Percentiles rank a stretch among this genome's conserved stretches.
phyloP scores from a whole-genome alignment of 2,329 filamentous ascomycete species.

The Orbilia oligospora region DNA sequence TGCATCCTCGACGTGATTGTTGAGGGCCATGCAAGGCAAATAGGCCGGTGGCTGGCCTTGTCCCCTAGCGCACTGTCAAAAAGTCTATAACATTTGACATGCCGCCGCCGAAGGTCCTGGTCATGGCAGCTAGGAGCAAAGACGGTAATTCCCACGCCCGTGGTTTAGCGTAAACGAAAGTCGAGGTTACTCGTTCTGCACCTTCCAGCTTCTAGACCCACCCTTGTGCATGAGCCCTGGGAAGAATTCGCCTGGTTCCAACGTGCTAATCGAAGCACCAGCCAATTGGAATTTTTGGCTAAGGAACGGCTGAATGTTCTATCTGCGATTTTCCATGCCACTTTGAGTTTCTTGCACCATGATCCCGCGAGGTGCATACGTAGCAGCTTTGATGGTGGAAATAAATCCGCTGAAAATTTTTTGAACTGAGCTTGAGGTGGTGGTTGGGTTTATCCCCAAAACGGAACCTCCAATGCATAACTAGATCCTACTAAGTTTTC shows the following conservation, averaged over 20 bases:
- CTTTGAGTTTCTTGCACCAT: slow-evolving; percentile 10
- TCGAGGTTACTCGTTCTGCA: slow-evolving; percentile 54
- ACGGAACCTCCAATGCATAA: not conserved
- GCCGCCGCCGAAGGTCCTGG: slow-evolving; percentile 18
- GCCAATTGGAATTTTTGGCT: slow-evolving; percentile 56
- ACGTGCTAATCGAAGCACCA: slow-evolving; percentile 10
- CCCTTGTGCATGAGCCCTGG: slow-evolving; percentile 48
- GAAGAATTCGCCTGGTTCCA: slow-evolving; percentile 44
- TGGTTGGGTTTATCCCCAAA: not conserved
- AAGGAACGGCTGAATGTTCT: slow-evolving; percentile 51
- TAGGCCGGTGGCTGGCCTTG: slow-evolving; percentile 49
- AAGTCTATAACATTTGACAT: slow-evolving; percentile 15
- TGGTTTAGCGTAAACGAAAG: slow-evolving; percentile 34
- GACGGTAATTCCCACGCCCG: slow-evolving; percentile 34
- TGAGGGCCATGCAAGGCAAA: slow-evolving; percentile 45
- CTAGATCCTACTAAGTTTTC: not conserved
- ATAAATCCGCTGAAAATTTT: not conserved
- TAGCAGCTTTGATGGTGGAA: slow-evolving; percentile 10
- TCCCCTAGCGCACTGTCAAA: slow-evolving; percentile 33
- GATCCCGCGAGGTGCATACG: slow-evolving; percentile 39
- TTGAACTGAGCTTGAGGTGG: not conserved
- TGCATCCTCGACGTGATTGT: slow-evolving; percentile 43
- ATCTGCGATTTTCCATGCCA: slow-evolving; percentile 13
- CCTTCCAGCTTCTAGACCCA: slow-evolving; percentile 50
- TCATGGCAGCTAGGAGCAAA: slow-evolving; percentile 25